These are phyloP conservation scores for Kodamaea kaohsiungensis DNA, from an alignment of 805 yeast species.

Conservation along the genomic window DNA sequence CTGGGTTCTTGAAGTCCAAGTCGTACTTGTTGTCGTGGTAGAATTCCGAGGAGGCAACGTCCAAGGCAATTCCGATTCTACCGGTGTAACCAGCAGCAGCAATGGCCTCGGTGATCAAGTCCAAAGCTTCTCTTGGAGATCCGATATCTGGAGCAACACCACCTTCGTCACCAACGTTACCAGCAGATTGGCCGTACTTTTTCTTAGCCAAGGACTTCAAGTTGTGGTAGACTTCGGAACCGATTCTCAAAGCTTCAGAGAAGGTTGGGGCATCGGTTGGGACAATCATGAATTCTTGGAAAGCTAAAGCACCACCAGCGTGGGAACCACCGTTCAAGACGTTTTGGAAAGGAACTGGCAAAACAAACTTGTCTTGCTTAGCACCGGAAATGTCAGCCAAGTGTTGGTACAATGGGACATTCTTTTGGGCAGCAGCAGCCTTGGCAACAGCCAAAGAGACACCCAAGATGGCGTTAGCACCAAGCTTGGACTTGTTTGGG, in stretches of 20 bases:
- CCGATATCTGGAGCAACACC: conserved; percentile 99
- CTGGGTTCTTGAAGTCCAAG: conserved; percentile 97
- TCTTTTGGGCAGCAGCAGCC: conserved; percentile 97
- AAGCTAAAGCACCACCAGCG: conserved; percentile 99
- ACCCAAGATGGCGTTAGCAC: conserved; percentile 98
- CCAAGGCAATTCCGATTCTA: conserved; percentile 87
- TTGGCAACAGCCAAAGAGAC: conserved; percentile 96
- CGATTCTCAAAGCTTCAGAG: conserved; percentile 95
- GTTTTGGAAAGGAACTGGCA: conserved; percentile 99
- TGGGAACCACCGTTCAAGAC: conserved; percentile 99
- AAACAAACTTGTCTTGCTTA: conserved; percentile 79
- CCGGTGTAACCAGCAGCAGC: conserved; percentile 95
- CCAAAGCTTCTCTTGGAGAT: conserved; percentile 96
- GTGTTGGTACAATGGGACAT: conserved; percentile 91
- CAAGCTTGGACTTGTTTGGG: conserved; percentile 93
- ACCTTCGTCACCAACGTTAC: conserved; percentile 99
- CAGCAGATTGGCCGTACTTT: conserved; percentile 97
- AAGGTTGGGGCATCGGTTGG: conserved; percentile 89
- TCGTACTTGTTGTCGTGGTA: conserved; percentile 96
- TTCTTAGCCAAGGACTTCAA: conserved; percentile 91
- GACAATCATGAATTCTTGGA: conserved; percentile 99
- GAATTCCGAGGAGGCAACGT: conserved; percentile 97
- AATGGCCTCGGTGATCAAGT: conserved; percentile 88
- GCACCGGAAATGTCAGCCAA: conserved; percentile 75
- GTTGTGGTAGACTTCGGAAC: conserved; percentile 97